Evolutionary conservation across 164 flowering plant species (phyloP).

Genomic region (Magnolia sinica): DNA sequence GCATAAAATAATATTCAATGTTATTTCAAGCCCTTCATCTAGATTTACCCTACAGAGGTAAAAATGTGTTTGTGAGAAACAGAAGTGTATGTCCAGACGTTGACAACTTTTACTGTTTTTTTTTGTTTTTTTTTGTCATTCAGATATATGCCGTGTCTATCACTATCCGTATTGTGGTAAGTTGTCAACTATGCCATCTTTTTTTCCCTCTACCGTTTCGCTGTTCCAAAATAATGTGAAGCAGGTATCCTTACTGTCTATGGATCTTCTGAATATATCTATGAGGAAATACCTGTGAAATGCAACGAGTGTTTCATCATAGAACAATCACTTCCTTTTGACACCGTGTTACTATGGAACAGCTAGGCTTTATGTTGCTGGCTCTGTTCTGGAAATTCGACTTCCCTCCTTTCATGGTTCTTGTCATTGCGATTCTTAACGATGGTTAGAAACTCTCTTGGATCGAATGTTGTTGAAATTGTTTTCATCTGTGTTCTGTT

Average conservation of each 20-base stretch:
- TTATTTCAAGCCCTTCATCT: too few relatives aligned
- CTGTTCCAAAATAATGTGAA: background rate
- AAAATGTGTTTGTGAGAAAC: background rate
- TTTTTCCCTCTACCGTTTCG: background rate
- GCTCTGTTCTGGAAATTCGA: slow-evolving; percentile 47
- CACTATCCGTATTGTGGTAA: slow-evolving; percentile 74
- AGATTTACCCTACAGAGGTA: too few relatives aligned
- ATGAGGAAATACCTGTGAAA: background rate
- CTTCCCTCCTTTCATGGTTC: slow-evolving; percentile 73
- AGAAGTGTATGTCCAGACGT: background rate
- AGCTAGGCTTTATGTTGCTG: slow-evolving; percentile 64
- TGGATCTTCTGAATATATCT: background rate
- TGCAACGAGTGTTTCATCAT: background rate
- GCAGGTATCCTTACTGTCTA: background rate
- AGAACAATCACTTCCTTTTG: background rate
- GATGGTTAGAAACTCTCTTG: slow-evolving; percentile 41
- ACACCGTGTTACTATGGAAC: slow-evolving; percentile 13
- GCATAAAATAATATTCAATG: background rate
- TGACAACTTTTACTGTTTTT: background rate
- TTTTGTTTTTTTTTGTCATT: slow-evolving; percentile 2
- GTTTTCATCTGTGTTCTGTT: background rate
- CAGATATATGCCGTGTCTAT: slow-evolving; percentile 80
- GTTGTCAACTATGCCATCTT: slow-evolving; percentile 12
- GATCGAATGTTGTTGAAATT: background rate
- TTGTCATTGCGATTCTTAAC: slow-evolving; percentile 64